These are phyloP conservation scores for Solanum acaule DNA, from an alignment of 257 asterid species.

Conservation along the genomic window DNA sequence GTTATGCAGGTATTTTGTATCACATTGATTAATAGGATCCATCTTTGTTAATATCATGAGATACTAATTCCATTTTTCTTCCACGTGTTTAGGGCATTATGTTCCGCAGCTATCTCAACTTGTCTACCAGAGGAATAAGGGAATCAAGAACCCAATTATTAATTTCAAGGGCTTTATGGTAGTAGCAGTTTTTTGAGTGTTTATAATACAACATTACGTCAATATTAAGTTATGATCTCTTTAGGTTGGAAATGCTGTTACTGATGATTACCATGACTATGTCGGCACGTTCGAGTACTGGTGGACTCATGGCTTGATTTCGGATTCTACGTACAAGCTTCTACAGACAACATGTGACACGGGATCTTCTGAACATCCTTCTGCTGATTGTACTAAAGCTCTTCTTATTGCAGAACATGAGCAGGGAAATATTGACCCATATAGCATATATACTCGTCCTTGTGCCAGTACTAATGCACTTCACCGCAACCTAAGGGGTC, in stretches of 20 bases:
- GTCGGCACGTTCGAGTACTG: constrained; percentile 96
- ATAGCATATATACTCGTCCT: constrained; percentile 78
- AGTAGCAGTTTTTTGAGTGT: not conserved
- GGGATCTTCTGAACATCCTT: constrained; percentile 83
- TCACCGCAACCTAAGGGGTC: constrained; percentile 57
- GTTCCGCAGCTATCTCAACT: constrained; percentile 90
- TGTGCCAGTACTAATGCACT: constrained; percentile 54
- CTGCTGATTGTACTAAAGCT: constrained; percentile 48
- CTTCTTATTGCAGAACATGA: constrained; percentile 53
- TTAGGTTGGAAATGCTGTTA: constrained; percentile 98
- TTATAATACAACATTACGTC: not conserved
- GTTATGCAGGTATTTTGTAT: constrained; percentile 63
- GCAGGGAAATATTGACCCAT: constrained; percentile 80
- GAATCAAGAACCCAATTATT: constrained; percentile 58
- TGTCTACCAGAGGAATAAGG: constrained; percentile 56
- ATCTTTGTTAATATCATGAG: not conserved
- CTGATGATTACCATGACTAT: constrained; percentile 76
- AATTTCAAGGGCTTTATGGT: constrained; percentile 96
- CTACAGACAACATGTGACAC: constrained; percentile 46
- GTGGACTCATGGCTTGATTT: constrained; percentile 98
- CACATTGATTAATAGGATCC: not conserved
- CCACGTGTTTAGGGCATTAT: constrained; percentile 61
- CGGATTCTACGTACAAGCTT: constrained; percentile 76
- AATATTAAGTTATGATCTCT: not conserved
- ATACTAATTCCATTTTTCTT: not conserved